Base-by-base conservation (phyloP, 1,139 yeast genomes). In the Suhomyces anneliseae region DNA sequence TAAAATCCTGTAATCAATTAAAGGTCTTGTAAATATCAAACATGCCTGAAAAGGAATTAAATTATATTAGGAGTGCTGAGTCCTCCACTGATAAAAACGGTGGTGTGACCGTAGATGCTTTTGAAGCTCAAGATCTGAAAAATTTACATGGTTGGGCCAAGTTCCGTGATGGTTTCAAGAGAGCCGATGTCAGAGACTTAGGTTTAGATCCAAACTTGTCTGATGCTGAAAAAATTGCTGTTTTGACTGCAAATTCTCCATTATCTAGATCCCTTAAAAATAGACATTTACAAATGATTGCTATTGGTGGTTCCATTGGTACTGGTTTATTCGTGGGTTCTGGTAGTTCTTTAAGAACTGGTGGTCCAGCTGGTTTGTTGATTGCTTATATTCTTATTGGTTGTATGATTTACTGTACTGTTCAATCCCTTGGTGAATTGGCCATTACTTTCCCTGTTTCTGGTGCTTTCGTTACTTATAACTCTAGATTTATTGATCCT, bases 241-340 rank as follows among this genome's bases (percentile, higher is more conserved):
- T 81, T 33, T 69, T 77, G 53, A 81, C 90, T 31, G 87, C 92
- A 24, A 78, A 79, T 59, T 75, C 92, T 26, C 95, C 95, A 2
- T 76, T 88, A 51, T 72, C 82, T 43, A 75, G 89, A 61, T 74
- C 79, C 38, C 74, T 87, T 48, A 83, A 83, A 55, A 73, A 69
- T 39, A 75, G 88, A 69, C 82, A 87, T 72, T 70, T 88, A 57
- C 87, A 85, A 61, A 86, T 88, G 89, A 84, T 89, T 63, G 95
- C 95, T 42, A 83, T 89, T 57, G 96, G 96, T 61, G 95, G 95
- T 53, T 78, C 90, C 45, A 87, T 89, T 53, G 96, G 96, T 67
- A 87, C 95, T 7, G 92, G 90, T 40, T 67, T 83, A 52, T 81
- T 84, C 55, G 84, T 90, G 38, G 96, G 96, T 49, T 78, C 87